A percentile compares a stretch with the other conserved stretches of the same genome.
phyloP scores from a whole-genome alignment of 163 green algal genomes.

The Coccomyxa subellipsoidea region DNA sequence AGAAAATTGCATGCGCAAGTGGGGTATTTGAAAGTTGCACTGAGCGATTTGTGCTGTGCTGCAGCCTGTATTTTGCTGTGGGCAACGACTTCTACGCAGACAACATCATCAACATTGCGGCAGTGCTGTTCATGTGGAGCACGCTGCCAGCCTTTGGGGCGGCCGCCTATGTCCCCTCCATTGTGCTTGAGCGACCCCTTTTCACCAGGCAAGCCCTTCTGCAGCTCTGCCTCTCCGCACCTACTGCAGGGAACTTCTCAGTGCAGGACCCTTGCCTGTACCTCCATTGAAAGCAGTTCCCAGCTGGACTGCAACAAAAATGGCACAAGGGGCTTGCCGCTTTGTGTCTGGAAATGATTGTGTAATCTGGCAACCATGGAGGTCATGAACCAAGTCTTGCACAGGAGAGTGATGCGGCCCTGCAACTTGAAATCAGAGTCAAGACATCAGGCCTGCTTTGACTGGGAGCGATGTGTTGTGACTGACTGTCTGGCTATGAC shows the following conservation, averaged over 20 bases:
- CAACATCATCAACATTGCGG: slow-evolving; percentile 31
- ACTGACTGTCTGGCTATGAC: too few relatives aligned
- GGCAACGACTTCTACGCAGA: slow-evolving; percentile 15
- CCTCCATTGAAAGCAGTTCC: too few relatives aligned
- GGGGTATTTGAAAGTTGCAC: background rate
- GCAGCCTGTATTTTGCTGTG: slow-evolving; percentile 30
- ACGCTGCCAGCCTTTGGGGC: slow-evolving; percentile 26
- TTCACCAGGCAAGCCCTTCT: slow-evolving; percentile 24
- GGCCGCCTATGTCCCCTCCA: slow-evolving; percentile 6
- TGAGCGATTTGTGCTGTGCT: slow-evolving; percentile 23
- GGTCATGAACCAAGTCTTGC: too few relatives aligned
- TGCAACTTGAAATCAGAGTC: too few relatives aligned
- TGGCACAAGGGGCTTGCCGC: too few relatives aligned
- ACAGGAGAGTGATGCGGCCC: too few relatives aligned
- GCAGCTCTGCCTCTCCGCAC: background rate
- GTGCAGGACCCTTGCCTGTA: too few relatives aligned
- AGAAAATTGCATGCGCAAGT: background rate
- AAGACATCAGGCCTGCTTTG: too few relatives aligned
- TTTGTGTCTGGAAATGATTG: too few relatives aligned
- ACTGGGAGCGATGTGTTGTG: too few relatives aligned
- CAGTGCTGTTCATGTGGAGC: slow-evolving; percentile 41
- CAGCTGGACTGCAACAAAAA: too few relatives aligned
- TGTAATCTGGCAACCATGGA: too few relatives aligned
- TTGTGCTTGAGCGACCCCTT: slow-evolving; percentile 37
- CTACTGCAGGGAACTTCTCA: background rate